phyloP scores from a whole-genome alignment of 1,284 basidiomycete genomes.

The Puccinia hordei region DNA sequence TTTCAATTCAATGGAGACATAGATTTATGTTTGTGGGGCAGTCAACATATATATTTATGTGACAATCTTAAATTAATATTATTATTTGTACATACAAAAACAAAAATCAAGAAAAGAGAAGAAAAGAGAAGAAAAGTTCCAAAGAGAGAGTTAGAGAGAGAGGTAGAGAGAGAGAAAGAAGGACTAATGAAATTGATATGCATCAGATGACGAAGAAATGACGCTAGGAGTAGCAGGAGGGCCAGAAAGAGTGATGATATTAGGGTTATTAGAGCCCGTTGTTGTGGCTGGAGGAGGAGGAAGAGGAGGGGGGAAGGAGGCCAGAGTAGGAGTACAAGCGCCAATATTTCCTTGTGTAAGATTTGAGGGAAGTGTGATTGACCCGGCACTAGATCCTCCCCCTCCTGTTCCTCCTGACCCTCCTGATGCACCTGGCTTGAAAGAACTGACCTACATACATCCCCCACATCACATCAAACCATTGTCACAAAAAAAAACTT shows the following conservation, averaged over 20 bases:
- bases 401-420: too few species aligned
- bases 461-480: background rate
- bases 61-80: too few species aligned
- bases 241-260: background rate
- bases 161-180: background rate
- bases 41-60: too few species aligned
- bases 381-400: too few species aligned
- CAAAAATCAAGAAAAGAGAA: conserved; percentile 16
- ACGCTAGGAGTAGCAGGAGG: background rate
- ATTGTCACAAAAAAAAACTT: background rate
- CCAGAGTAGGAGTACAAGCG: background rate
- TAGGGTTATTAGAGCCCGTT: too few species aligned
- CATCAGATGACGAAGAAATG: background rate
- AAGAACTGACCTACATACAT: conserved; percentile 36
- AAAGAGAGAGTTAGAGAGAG: background rate
- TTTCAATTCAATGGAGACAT: too few species aligned
- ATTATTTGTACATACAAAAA: conserved; percentile 2
- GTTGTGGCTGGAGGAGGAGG: too few species aligned
- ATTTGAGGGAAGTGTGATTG: too few species aligned
- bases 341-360: too few species aligned
- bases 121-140: background rate
- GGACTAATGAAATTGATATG: background rate
- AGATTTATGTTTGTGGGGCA: too few species aligned
- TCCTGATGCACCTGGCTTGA: conserved; percentile 21
- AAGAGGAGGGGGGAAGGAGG: background rate